phyloP scores from a whole-genome alignment of 164 flowering plant genomes.

The Dillenia suffruticosa region DNA sequence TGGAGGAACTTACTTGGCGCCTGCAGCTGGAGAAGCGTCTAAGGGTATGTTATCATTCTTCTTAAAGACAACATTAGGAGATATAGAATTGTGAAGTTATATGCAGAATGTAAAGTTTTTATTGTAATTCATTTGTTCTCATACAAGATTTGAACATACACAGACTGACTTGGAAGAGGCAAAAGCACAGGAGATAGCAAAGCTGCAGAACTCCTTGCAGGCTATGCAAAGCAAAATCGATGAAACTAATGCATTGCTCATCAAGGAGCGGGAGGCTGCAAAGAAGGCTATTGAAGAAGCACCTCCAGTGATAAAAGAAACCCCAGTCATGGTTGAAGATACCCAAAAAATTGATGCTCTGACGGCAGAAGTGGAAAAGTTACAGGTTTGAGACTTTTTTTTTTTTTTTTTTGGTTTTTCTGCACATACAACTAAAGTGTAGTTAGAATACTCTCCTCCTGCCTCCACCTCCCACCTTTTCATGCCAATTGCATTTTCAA shows the following conservation, averaged over 20 bases:
- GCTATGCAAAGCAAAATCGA: constrained; percentile 41
- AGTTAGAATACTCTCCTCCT: no score
- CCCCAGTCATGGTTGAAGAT: constrained; percentile 45
- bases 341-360: constrained; percentile 48
- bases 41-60: constrained; percentile 43
- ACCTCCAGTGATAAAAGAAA: constrained; percentile 42
- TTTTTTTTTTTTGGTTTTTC: no score
- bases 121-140: neutral
- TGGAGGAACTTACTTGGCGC: constrained; percentile 95
- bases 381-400: constrained; percentile 47
- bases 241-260: constrained; percentile 46
- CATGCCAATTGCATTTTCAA: no score
- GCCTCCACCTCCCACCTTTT: no score
- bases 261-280: constrained; percentile 52
- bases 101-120: no score
- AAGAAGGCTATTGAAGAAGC: constrained; percentile 50
- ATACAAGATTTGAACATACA: constrained; percentile 8
- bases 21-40: constrained; percentile 80
- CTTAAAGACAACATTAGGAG: no score
- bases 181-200: constrained; percentile 48
- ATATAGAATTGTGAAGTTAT: no score
- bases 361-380: constrained; percentile 49
- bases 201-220: constrained; percentile 41
- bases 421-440: no score
- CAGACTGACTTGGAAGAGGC: constrained; percentile 74